Percentiles rank a stretch among this genome's conserved stretches.
phyloP scores from a whole-genome alignment of 2,329 filamentous ascomycete species.

The Phaeosphaeria sp. region DNA sequence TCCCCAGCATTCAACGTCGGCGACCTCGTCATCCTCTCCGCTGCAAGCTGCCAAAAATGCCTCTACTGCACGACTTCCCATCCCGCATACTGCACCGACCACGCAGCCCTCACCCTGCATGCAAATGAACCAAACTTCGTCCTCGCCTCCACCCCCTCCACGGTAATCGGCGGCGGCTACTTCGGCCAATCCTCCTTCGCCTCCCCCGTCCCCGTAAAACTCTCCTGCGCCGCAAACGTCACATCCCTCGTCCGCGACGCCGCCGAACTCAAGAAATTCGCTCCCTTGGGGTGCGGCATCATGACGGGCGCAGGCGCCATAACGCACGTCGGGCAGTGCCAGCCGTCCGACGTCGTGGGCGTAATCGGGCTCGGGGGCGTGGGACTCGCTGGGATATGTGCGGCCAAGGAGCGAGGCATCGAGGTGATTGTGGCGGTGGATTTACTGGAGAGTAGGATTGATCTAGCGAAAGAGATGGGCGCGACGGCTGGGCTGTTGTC shows the following conservation, averaged over 20 bases:
- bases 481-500: constrained; percentile 25
- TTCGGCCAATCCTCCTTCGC: constrained; percentile 59
- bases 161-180: constrained; percentile 50
- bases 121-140: constrained; percentile 55
- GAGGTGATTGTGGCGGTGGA: constrained; percentile 49
- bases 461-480: constrained; percentile 46
- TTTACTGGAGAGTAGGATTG: constrained; percentile 37
- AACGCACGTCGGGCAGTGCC: constrained; percentile 47
- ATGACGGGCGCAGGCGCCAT: constrained; percentile 55
- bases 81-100: constrained; percentile 57
- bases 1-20: constrained; percentile 51
- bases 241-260: constrained; percentile 45
- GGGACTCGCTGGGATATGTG: constrained; percentile 46
- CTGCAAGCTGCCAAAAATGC: constrained; percentile 55
- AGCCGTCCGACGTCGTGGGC: constrained; percentile 47
- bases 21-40: constrained; percentile 59
- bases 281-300: constrained; percentile 56
- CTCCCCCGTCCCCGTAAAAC: constrained; percentile 48
- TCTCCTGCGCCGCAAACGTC: constrained; percentile 55
- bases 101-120: constrained; percentile 27
- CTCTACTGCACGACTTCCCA: constrained; percentile 55
- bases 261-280: constrained; percentile 51
- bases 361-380: constrained; percentile 57
- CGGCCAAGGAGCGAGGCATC: constrained; percentile 53
- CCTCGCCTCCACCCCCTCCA: constrained; percentile 22